Percentiles rank a stretch among this genome's conserved stretches.
Conservation (phyloP, 352 stramenopile genomes). For the Pilasporangium apinafurcum region DNA sequence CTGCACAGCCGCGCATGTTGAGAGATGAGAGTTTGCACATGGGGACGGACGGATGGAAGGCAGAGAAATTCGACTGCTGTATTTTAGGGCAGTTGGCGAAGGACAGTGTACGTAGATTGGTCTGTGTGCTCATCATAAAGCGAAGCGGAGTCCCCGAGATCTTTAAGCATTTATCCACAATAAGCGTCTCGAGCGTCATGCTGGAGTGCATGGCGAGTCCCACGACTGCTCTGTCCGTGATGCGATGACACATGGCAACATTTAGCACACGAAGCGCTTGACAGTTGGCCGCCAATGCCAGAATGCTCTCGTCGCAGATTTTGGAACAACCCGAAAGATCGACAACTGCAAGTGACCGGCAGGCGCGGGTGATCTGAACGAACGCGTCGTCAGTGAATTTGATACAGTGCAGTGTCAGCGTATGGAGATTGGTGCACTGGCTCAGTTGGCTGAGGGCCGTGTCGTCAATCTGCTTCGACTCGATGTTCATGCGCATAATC, state of each 20-base stretch:
- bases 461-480: slow-evolving; percentile 71
- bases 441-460: slow-evolving; percentile 27
- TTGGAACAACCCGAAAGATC: slow-evolving; percentile 72
- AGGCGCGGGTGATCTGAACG: slow-evolving; percentile 27
- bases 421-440: slow-evolving; percentile 22
- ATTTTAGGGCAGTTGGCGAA: slow-evolving; percentile 65
- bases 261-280: slow-evolving; percentile 45
- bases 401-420: slow-evolving; percentile 58
- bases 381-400: slow-evolving; percentile 60
- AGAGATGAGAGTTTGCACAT: slow-evolving; percentile 22
- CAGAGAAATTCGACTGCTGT: slow-evolving; percentile 30
- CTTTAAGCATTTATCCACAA: slow-evolving; percentile 62
- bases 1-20: slow-evolving; percentile 46
- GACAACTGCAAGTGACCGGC: slow-evolving; percentile 32
- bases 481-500: slow-evolving; percentile 46
- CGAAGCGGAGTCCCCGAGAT: slow-evolving; percentile 49
- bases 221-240: slow-evolving; percentile 65
- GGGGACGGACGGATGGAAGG: slow-evolving; percentile 6
- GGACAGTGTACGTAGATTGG: slow-evolving; percentile 33
- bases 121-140: slow-evolving; percentile 52
- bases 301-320: slow-evolving; percentile 71
- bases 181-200: slow-evolving; percentile 25
- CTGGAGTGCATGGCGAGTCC: slow-evolving; percentile 33
- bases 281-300: slow-evolving; percentile 55
- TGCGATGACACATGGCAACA: slow-evolving; percentile 70